Base-by-base conservation (phyloP, 208 protist genomes). In the Entamoeba invadens region DNA sequence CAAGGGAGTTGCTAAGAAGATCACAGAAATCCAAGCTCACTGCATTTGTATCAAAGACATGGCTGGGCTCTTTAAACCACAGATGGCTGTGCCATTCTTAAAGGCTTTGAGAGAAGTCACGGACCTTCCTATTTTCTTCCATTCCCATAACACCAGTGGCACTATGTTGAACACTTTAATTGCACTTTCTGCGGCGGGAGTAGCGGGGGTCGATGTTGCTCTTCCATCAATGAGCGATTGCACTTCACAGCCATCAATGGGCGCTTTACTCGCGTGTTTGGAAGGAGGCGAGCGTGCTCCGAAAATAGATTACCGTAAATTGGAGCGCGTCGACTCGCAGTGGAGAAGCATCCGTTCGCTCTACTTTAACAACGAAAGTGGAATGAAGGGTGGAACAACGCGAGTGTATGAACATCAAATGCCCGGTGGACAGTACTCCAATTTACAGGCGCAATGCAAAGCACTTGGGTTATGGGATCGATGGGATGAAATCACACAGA, bases 111-210 rank as follows among this genome's bases (percentile, higher is more conserved):
- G 92, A 14, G 96, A 96, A 93, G 97, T 95, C 94, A 97, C 97
- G 1, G 92, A 97, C 14, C 42, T 96, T 45, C 97, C 97, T 14
- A 97, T 98, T 93, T 97, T 98, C 94, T 97, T 98, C 35, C 97
- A 98, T 95, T 97, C 97, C 8, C 97, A 98, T 94, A 97, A 98
- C 95, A 98, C 97, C 0, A 94, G 96, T 8, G 97, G 97, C 35
- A 95, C 95, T 31, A 96, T 94, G 92, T 96, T 98, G 44, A 96
- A 97, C n/a, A 94, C 97, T 12, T 97, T 97, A 96, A 46, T 98
- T 21, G 97, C 96, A 4, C 94, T 94, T 44, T 94, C 94, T 8
- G 93, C 96, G 38, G 96, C 97, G 45, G 97, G 97, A 38, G 97
- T 96, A 4, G 97, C 98, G 94, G 96, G 96, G 4, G 96, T 98